A percentile compares a stretch with the other conserved stretches of the same genome.
phyloP scores from a whole-genome alignment of 176 grass and related monocot species.

The Rhynchospora tenuis region DNA sequence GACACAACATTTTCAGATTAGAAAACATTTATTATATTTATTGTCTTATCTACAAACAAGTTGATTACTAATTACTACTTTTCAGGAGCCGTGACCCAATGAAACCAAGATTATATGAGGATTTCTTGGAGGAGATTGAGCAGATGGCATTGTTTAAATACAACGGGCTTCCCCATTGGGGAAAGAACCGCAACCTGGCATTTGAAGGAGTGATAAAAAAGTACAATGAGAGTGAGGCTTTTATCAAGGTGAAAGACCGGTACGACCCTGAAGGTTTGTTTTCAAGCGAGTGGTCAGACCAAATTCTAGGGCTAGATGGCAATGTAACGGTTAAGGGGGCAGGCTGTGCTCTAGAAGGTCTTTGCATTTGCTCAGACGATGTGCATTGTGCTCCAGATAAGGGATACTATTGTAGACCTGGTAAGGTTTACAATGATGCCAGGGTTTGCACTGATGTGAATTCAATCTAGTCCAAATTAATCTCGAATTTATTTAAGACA shows the following conservation, averaged over 20 bases:
- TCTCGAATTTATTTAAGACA: background rate
- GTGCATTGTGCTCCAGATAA: conserved; percentile 54
- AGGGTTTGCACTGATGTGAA: conserved; percentile 41
- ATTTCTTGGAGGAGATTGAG: conserved; percentile 71
- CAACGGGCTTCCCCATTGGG: conserved; percentile 61
- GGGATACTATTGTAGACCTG: conserved; percentile 43
- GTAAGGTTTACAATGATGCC: conserved; percentile 48
- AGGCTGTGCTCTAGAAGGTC: conserved; percentile 56
- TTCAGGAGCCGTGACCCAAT: conserved; percentile 28
- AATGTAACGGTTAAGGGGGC: background rate
- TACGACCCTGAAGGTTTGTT: conserved; percentile 48
- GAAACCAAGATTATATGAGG: conserved; percentile 37
- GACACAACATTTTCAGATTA: background rate
- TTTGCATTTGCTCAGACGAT: conserved; percentile 55
- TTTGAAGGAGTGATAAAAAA: conserved; percentile 33
- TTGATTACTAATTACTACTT: background rate
- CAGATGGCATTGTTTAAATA: conserved; percentile 76
- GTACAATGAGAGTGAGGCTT: conserved; percentile 26
- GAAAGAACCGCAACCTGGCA: conserved; percentile 70
- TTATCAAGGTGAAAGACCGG: conserved; percentile 34
- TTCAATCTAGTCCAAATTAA: background rate
- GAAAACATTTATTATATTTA: background rate
- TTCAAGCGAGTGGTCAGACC: conserved; percentile 59
- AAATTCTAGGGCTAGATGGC: conserved; percentile 42
- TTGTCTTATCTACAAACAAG: background rate